Conservation (phyloP, 2,329 filamentous ascomycete genomes). For the Aureobasidium sp. region DNA sequence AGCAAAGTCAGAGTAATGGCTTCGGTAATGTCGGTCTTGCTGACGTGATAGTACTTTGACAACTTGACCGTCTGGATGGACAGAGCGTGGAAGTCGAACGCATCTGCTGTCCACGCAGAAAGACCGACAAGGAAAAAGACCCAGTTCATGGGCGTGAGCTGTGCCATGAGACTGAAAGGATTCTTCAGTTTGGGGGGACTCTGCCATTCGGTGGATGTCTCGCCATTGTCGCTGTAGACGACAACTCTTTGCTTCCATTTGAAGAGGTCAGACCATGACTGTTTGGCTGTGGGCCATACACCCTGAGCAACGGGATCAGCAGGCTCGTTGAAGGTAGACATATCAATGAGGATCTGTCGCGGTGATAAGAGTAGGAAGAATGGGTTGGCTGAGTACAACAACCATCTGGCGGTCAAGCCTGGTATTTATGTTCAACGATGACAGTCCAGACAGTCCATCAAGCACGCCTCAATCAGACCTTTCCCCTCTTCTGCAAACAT, state of each 20-base stretch:
- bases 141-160: constrained; percentile 62
- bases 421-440: too few relatives aligned
- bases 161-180: constrained; percentile 60
- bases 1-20: constrained; percentile 71
- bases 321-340: constrained; percentile 36
- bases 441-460: too few relatives aligned
- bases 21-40: constrained; percentile 63
- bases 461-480: too few relatives aligned
- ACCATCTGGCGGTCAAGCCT: background rate
- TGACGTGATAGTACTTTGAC: constrained; percentile 50
- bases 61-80: constrained; percentile 72
- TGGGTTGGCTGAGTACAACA: background rate
- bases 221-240: constrained; percentile 57
- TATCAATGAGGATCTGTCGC: background rate
- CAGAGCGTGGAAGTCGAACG: constrained; percentile 76
- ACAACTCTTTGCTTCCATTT: constrained; percentile 68
- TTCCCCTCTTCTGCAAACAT: too few relatives aligned
- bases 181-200: constrained; percentile 60
- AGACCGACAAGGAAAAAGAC: constrained; percentile 68
- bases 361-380: background rate
- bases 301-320: constrained; percentile 64
- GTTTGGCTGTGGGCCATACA: constrained; percentile 56
- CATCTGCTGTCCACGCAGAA: constrained; percentile 70
- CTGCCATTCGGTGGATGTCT: constrained; percentile 62
- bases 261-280: constrained; percentile 59